Base-by-base conservation (phyloP, 495 filamentous ascomycete genomes). In the Penicillium cataractarum region DNA sequence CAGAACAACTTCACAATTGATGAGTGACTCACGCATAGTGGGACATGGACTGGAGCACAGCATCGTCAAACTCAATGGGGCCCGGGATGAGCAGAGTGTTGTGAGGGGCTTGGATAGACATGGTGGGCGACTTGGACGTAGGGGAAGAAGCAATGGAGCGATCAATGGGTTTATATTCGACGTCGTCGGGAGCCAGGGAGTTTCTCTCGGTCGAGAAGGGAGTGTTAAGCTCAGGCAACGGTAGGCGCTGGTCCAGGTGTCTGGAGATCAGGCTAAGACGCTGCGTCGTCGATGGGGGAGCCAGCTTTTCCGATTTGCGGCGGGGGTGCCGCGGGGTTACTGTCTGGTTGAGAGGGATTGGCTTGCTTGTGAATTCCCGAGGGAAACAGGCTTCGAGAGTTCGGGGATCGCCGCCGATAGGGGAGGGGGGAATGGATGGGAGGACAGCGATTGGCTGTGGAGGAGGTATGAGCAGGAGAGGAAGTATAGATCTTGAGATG, bases 41-140 rank as follows among this genome's bases (percentile, higher is more conserved):
- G 74, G 89, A 85, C 95, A 98, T 98, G 58, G 93, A 91, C 74
- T 92, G 83, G 49, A 99, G 86, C 54, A 99, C 95, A 46, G 88
- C 93, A 91, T 99, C 95, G 74, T 97, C 95, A 71, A 98, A 98
- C 79, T 99, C 95, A 73, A 99, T 95, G 72, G 95, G 95, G 29
- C 95, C 95, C 26, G 95, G 95, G 71, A 99, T 97, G 69, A 99
- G 85, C 71, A 97, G 77, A 39, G 92, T 85, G 60, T 91, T 86
- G 74, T 97, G 93, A 55, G 86, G 80, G 46, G 91, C 78, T 82
- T 96, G 93, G 58, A 78, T 80, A 52, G 91, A 93, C 91, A 95
- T 93, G 55, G 32, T 71, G 65, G 70, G 53, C 29, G 58, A 53
- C 31, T 33, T 54, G 27, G 60, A 49, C 33, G 67, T 65, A 58